Conservation (phyloP, 164 flowering plant genomes). For the Stephania japonica region DNA sequence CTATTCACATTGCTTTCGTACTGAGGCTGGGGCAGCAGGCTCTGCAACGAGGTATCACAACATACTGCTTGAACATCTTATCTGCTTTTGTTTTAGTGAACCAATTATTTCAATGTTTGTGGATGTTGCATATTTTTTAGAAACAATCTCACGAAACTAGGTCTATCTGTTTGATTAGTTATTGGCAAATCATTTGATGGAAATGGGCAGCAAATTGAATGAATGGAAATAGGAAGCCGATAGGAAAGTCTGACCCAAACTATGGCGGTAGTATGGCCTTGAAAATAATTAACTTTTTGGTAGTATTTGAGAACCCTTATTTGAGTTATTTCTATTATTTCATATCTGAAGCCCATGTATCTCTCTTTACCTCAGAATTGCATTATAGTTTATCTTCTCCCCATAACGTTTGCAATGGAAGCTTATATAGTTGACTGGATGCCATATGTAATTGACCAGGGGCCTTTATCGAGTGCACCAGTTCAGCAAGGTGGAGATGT, state of each 20-base stretch:
- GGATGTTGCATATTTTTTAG: not conserved
- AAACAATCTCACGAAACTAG: not conserved
- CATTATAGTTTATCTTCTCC: not conserved
- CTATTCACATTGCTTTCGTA: conserved; percentile 85
- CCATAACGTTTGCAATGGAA: not conserved
- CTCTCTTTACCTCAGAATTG: too few species aligned
- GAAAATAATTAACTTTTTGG: not conserved
- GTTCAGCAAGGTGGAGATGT: conserved; percentile 97
- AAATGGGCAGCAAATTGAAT: not conserved
- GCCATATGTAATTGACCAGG: conserved; percentile 37
- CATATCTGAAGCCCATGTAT: too few species aligned
- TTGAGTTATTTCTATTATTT: too few species aligned
- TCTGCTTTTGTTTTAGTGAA: not conserved
- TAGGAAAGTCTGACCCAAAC: not conserved
- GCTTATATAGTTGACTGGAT: not conserved
- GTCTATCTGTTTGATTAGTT: not conserved
- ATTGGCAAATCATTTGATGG: not conserved
- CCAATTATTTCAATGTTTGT: not conserved
- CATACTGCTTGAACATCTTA: conserved; percentile 1
- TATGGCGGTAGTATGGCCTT: not conserved
- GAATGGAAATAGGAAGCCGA: not conserved
- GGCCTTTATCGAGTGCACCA: conserved; percentile 98
- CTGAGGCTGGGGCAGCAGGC: conserved; percentile 96
- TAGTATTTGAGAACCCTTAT: not conserved
- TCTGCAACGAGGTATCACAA: conserved; percentile 58